These are phyloP conservation scores for Podospora comata DNA, from an alignment of 495 filamentous ascomycete genomes.

Conservation along the genomic window DNA sequence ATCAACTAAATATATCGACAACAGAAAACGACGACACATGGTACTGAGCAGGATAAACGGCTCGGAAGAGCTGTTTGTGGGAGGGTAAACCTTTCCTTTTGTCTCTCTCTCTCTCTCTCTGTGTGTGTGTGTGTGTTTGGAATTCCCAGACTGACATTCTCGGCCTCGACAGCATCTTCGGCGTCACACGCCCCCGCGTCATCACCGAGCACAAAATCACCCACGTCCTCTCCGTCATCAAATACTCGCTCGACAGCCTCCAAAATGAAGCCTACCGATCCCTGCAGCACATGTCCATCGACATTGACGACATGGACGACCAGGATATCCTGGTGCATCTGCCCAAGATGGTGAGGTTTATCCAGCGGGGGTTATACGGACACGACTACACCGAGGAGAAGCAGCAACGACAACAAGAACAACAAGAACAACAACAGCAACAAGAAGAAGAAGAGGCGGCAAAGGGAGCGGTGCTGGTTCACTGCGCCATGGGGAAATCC, in stretches of 20 bases:
- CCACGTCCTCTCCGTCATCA: slow-evolving; percentile 79
- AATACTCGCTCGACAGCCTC: slow-evolving; percentile 38
- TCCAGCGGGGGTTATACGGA: slow-evolving; percentile 63
- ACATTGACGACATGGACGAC: slow-evolving; percentile 84
- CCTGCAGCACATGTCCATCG: slow-evolving; percentile 71
- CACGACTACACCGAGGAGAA: not conserved
- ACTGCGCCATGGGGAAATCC: slow-evolving; percentile 94
- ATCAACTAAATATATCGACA: not conserved
- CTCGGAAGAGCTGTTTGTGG: slow-evolving; percentile 73
- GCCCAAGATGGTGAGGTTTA: slow-evolving; percentile 71
- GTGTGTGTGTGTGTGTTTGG: too few relatives aligned
- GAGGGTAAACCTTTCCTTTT: slow-evolving; percentile 59
- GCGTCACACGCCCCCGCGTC: slow-evolving; percentile 62
- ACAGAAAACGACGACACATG: slow-evolving; percentile 24
- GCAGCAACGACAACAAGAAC: too few relatives aligned
- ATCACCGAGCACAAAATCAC: slow-evolving; percentile 74
- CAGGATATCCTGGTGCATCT: slow-evolving; percentile 83
- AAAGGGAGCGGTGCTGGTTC: slow-evolving; percentile 40
- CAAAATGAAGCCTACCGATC: slow-evolving; percentile 37
- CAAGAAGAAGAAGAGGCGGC: not conserved
- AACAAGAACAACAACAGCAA: too few relatives aligned
- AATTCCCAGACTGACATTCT: too few relatives aligned
- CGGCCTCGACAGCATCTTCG: slow-evolving; percentile 60
- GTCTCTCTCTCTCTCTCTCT: too few relatives aligned
- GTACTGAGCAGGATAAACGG: slow-evolving; percentile 56